phyloP scores from a whole-genome alignment of 768 basidiomycete genomes.

The Hypholoma fasciculare region DNA sequence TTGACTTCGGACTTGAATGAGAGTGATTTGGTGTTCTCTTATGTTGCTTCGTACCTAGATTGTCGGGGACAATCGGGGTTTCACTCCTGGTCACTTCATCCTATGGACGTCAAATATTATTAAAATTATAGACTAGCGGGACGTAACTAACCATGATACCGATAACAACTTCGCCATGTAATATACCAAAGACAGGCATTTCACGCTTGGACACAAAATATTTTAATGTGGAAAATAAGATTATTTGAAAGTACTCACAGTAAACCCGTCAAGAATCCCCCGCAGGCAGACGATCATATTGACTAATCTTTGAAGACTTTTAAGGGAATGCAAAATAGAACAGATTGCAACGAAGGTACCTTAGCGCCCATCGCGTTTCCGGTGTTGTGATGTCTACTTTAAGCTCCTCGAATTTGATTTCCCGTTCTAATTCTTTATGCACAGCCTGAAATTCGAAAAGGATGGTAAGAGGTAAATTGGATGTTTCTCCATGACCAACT shows the following conservation, averaged over 20 bases:
- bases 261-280: constrained; percentile 49
- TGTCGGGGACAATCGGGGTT: not conserved
- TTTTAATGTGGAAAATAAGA: not conserved
- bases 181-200: constrained; percentile 78
- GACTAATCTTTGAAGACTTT: constrained; percentile 50
- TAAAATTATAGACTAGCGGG: too few species aligned
- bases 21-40: constrained; percentile 7
- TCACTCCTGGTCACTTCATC: constrained; percentile 46
- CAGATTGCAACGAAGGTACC: constrained; percentile 40
- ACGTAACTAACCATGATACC: constrained; percentile 67
- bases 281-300: constrained; percentile 71
- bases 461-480: not conserved
- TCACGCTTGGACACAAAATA: constrained; percentile 55
- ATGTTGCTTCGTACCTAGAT: not conserved
- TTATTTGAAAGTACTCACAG: constrained; percentile 35
- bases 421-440: constrained; percentile 76
- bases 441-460: constrained; percentile 46
- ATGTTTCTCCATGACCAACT: not conserved
- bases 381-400: constrained; percentile 46
- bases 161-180: constrained; percentile 61
- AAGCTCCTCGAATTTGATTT: constrained; percentile 61
- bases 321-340: not conserved
- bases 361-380: constrained; percentile 80
- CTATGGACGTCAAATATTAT: constrained; percentile 27
- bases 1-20: not conserved